Conservation (phyloP, 495 filamentous ascomycete species). For the Tuber melanosporum region DNA sequence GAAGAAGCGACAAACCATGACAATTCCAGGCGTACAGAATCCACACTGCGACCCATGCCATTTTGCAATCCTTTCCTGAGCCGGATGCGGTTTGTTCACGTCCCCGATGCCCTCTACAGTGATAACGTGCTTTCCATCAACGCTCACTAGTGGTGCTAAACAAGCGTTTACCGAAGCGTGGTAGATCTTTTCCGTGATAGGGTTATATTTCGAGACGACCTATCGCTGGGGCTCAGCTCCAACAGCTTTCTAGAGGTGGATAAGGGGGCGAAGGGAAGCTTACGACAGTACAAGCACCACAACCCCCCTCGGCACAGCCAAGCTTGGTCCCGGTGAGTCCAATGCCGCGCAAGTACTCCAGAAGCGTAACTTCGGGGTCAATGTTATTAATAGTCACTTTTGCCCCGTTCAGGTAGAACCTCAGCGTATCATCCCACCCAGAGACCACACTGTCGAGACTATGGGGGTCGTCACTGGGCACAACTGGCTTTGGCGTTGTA, state of each 20-base stretch:
- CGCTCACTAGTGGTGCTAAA: slow-evolving; percentile 79
- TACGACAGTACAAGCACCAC: slow-evolving; percentile 93
- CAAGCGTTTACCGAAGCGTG: slow-evolving; percentile 93
- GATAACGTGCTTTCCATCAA: slow-evolving; percentile 97
- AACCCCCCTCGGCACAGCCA: slow-evolving; percentile 91
- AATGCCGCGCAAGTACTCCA: slow-evolving; percentile 86
- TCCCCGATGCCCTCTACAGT: slow-evolving; percentile 97
- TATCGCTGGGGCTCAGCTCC: slow-evolving; percentile 33
- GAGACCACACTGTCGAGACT: slow-evolving; percentile 55
- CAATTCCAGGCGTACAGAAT: slow-evolving; percentile 96
- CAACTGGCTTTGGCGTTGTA: slow-evolving; percentile 47
- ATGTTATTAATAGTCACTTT: slow-evolving; percentile 68
- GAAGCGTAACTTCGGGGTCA: slow-evolving; percentile 84
- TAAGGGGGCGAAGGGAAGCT: slow-evolving; percentile 21
- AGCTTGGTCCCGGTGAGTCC: slow-evolving; percentile 71
- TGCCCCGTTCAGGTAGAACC: slow-evolving; percentile 95
- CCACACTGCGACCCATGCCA: slow-evolving; percentile 62
- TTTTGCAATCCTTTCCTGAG: slow-evolving; percentile 85
- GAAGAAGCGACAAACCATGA: slow-evolving; percentile 56
- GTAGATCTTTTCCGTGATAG: slow-evolving; percentile 81
- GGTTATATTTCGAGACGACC: slow-evolving; percentile 85
- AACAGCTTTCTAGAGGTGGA: not conserved
- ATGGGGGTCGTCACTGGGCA: slow-evolving; percentile 45
- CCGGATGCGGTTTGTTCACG: slow-evolving; percentile 76
- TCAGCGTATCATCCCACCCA: slow-evolving; percentile 61